Evolutionary conservation across 768 basidiomycete species (phyloP).

Genomic region (Macrolepiota albuminosa): DNA sequence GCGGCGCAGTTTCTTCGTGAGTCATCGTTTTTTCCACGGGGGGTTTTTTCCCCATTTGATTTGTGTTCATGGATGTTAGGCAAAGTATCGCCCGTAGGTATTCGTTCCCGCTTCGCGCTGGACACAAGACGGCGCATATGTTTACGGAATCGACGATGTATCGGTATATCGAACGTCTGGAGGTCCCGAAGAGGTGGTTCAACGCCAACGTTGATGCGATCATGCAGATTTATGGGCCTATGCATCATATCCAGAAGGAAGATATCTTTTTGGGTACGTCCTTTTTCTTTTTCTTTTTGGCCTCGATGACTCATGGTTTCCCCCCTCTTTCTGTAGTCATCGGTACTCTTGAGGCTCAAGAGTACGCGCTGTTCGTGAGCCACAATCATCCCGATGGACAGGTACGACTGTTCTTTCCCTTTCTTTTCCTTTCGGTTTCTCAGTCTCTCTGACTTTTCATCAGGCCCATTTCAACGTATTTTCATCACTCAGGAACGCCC

Average conservation of each 20-base stretch:
- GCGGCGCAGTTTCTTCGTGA: constrained; percentile 35
- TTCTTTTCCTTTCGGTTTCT: neutral
- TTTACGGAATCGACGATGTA: constrained; percentile 69
- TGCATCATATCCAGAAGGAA: constrained; percentile 47
- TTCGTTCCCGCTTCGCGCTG: constrained; percentile 54
- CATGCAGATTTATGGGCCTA: constrained; percentile 45
- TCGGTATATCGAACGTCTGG: constrained; percentile 57
- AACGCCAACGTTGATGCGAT: constrained; percentile 62
- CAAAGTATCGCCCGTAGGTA: constrained; percentile 47
- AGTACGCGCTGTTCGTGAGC: constrained; percentile 74
- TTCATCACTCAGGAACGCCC: constrained; percentile 29
- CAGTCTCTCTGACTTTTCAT: neutral
- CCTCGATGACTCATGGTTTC: neutral
- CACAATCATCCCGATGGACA: constrained; percentile 62
- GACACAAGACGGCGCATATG: constrained; percentile 63
- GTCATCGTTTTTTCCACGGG: constrained; percentile 13
- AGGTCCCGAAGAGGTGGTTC: constrained; percentile 71
- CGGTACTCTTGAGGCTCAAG: constrained; percentile 63
- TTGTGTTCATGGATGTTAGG: constrained; percentile 24
- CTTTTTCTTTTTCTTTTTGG: neutral
- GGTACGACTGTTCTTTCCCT: constrained; percentile 20
- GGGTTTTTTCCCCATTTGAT: constrained; percentile 56
- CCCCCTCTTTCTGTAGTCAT: constrained; percentile 36
- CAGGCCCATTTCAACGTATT: neutral
- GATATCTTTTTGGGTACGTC: constrained; percentile 50